Base-by-base conservation (phyloP, 1,139 yeast species). In the Taphrina communis region DNA sequence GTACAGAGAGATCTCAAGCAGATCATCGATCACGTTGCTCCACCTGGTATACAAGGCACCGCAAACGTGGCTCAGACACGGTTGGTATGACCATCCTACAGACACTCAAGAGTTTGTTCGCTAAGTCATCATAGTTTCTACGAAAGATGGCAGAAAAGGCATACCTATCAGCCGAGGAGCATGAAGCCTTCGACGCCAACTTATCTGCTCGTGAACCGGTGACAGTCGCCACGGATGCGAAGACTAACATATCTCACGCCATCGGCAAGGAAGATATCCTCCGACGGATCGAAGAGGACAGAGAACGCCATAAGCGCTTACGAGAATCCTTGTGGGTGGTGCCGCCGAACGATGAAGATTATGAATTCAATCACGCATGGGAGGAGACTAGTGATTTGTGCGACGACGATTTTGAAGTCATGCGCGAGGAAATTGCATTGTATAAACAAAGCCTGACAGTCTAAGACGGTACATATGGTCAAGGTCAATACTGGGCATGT, bases 241-340 rank as follows among this genome's bases (percentile, higher is more conserved):
- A 52, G 17, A 39, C 46, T 7, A 63, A 68, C 35, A 42, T 52
- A 11, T 57, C 51, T 12, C 66, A 69, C 21, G 38, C 60, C 6
- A 69, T 74, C 21, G 70, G 75, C 17, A 72, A 70, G 44, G 75
- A 72, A 55, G 76, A 88, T 73, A 86, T 89, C 14, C 76, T 89
- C n/a, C 81, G 84, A 51, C 80, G 97, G 71, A 89, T 91, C 86
- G 96, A 91, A 76, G 94, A 89, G 72, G 97, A 91, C 76, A 80
- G 97, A 73, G 97, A 91, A 38, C 63, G 72, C 8, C 91, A 89
- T 73, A 91, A 91, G 75, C 82, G 89, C 70, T 84, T 88, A 17
- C 89, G 90, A 73, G 97, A 91, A 75, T 84, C 82, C 35, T 80
- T 87, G 44, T 90, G 96, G 96, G 84, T 86, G 14, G 86, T 88